Base-by-base conservation (phyloP, 2,329 filamentous ascomycete genomes). In the Trichoderma citrinoviride region DNA sequence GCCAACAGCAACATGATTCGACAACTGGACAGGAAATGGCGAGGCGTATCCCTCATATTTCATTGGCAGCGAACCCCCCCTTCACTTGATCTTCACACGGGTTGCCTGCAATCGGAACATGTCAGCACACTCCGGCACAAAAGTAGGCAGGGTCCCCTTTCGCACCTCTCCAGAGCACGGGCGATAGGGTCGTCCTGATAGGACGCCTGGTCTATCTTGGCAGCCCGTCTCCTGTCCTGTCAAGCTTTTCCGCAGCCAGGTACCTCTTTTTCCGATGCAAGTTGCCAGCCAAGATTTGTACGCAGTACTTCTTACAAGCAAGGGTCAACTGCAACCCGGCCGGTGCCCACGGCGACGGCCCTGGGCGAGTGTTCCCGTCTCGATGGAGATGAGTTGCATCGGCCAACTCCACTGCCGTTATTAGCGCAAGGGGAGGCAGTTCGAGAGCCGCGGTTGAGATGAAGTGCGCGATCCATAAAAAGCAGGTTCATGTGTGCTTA, bases 401-500 rank as follows among this genome's bases (percentile, higher is more conserved):
- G 37, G 8, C 3, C 33, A 61, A 25, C 37, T 61, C 57, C 57
- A 50, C 57, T 29, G 7, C 49, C 40, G 60, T 53, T 61, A 41
- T 50, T 61, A 61, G 25, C 47, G 58, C 8, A 61, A 43, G 58
- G 58, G 58, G 25, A 15, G n/a, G 15, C 33, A 12, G 23, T 23
- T 19, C 12, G 17, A 43, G n/a, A 8, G 49, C 19, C n/a, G 50
- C 40, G 49, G 40, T 15, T 37, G 37, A 52, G 37, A 44, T 50
- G 57, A 25, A 50, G 37, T n/a, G 44, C 23, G 57, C 33, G 23
- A 37, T 44, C 57, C 47, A 61, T 52, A 44, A 61, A 53, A 52
- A 43, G 57, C 52, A 53, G 52, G 47, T 44, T 60, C 44, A 50
- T 15, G 44, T 47, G n/a, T 19, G 33, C 8, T 27, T n/a, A 33